phyloP scores from a whole-genome alignment of 208 protist genomes.

The Leishmania guyanensis region DNA sequence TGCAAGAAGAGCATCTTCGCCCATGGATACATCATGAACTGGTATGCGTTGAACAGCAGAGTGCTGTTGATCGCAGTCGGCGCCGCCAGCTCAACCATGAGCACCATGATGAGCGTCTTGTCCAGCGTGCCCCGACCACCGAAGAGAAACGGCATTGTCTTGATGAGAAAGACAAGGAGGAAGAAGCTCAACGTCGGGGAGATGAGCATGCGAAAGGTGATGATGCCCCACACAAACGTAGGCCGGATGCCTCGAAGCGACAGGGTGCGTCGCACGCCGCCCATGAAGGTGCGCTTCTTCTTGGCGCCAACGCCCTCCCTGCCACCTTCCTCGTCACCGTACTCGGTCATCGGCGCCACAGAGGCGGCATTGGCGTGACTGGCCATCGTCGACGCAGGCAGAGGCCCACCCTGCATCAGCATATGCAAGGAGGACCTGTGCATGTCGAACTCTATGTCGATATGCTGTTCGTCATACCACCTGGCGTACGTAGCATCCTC shows the following conservation, averaged over 20 bases:
- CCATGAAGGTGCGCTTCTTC: slow-evolving; percentile 6
- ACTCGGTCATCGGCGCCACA: neutral
- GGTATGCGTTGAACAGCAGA: slow-evolving; percentile 60
- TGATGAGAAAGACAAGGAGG: slow-evolving; percentile 43
- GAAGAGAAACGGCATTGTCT: slow-evolving; percentile 58
- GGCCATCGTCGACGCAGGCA: slow-evolving; percentile 13
- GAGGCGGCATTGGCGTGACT: slow-evolving; percentile 5
- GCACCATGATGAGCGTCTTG: slow-evolving; percentile 69
- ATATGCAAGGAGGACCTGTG: slow-evolving; percentile 44
- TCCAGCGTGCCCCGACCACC: slow-evolving; percentile 39
- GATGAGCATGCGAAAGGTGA: slow-evolving; percentile 61
- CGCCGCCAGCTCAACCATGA: slow-evolving; percentile 64
- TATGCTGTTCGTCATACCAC: slow-evolving; percentile 43
- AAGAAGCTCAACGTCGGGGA: slow-evolving; percentile 56
- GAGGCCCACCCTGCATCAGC: slow-evolving; percentile 21
- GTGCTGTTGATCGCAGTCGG: slow-evolving; percentile 84
- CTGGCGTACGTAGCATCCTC: slow-evolving; percentile 28
- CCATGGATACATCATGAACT: slow-evolving; percentile 74
- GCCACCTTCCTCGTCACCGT: neutral
- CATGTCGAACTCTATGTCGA: slow-evolving; percentile 39
- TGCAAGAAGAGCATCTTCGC: slow-evolving; percentile 83
- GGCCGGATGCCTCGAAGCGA: slow-evolving; percentile 44
- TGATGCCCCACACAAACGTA: slow-evolving; percentile 65
- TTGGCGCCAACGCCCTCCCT: neutral
- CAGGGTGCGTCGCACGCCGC: slow-evolving; percentile 29